A percentile compares a stretch with the other conserved stretches of the same genome.
These are phyloP conservation scores for Annona cherimola DNA, from an alignment of 164 flowering plant genomes.

Conservation along the genomic window DNA sequence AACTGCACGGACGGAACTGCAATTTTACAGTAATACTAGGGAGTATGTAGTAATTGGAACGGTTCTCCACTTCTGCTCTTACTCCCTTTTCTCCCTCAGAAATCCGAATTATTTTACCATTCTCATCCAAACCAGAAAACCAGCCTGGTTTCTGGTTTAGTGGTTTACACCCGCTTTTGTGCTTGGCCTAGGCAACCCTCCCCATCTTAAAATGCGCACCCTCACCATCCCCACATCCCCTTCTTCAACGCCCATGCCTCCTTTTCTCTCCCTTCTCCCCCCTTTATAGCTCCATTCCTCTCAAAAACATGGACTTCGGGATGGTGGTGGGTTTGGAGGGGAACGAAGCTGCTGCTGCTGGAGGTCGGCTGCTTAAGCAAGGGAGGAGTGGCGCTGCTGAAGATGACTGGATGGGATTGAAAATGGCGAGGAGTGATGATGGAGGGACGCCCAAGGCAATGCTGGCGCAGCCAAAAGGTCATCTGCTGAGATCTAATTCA, in stretches of 20 bases:
- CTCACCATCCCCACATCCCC: background rate
- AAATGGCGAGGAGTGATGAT: conserved; percentile 47
- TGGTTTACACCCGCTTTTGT: background rate
- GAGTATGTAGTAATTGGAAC: background rate
- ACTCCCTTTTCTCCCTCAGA: background rate
- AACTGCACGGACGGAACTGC: no score
- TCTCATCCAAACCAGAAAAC: background rate
- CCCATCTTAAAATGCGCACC: conserved; percentile 12
- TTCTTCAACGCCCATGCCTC: conserved; percentile 18
- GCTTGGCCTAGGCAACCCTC: background rate
- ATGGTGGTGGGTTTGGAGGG: conserved; percentile 46
- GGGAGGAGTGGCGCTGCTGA: conserved; percentile 30
- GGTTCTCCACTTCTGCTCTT: background rate
- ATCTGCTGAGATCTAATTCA: conserved; percentile 42
- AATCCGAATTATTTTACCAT: background rate
- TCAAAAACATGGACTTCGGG: conserved; percentile 57
- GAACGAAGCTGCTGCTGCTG: conserved; percentile 31
- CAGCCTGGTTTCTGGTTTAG: conserved; percentile 10
- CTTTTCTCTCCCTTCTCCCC: conserved; percentile 12
- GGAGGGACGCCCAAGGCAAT: conserved; percentile 32
- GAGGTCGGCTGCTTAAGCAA: conserved; percentile 46
- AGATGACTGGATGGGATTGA: conserved; percentile 55
- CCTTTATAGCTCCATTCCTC: conserved; percentile 9
- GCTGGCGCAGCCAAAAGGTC: conserved; percentile 30
- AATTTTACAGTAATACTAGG: no score